Evolutionary conservation across 2,329 filamentous ascomycete genomes (phyloP), one percentile per base, ranked within the genome.

Genomic region (Colletotrichum sp.): DNA sequence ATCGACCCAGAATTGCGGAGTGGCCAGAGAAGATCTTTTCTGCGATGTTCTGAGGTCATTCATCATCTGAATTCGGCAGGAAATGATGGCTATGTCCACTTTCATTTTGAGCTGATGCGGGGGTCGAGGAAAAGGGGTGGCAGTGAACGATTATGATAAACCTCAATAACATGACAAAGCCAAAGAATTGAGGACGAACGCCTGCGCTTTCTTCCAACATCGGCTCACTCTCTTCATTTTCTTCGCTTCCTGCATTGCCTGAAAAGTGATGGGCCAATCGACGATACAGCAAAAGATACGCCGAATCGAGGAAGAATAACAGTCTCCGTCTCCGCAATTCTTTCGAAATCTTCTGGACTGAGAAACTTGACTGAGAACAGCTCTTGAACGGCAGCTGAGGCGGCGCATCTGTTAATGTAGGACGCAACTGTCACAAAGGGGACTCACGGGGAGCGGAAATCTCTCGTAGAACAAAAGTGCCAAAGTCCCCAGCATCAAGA

Each of bases 1-100:
- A 65, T 86, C 59, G 87, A 88, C 70, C 78, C 86, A 27, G 88
- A 90, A 8, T 84, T 86, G 8, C 87, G 93, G 77, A 94, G 95
- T 78, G 91, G 92, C 39, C 97, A 98, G 15, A 36, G 34, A 36
- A 19, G 36, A 39, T 16, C n/a, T n/a, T 39, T 39, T 16, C 15
- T 39, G 36, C 36, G 7, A 39, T 39, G 15, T 39, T 8, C 15
- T 39, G 6, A 7, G 36, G 36, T 39, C 36, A 3, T 11, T 55
- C 25, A 55, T 55, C 48, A 55, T 11, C 11, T 22, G n/a, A 25
- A 55, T 4, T 22, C 48, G 1, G 48, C 48, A 55, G n/a, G 19
- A 55, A 55, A 55, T 55, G 0, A 55, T 55, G 19, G 19, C 11
- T 55, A 22, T 55, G 6, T 11, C 48, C 48, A 55, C 19, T 25